Percentiles rank a stretch among this genome's conserved stretches.
Conservation (phyloP, 257 asterid species). For the Linaria vulgaris region DNA sequence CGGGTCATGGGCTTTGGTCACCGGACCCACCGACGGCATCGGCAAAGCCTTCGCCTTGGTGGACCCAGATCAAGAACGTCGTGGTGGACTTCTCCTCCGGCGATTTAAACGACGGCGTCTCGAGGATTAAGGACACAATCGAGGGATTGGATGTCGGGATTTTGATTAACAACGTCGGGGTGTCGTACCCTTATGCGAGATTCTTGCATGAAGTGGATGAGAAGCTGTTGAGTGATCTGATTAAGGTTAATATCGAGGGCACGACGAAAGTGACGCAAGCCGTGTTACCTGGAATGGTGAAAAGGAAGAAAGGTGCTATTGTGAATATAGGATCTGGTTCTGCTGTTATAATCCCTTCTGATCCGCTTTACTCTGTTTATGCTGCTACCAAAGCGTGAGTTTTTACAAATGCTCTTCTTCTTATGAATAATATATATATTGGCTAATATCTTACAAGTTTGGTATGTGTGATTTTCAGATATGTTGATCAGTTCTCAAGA, state of each 20-base stretch:
- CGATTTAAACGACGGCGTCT: constrained; percentile 71
- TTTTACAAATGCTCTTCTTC: no score
- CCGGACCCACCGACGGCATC: constrained; percentile 97
- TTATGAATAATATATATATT: no score
- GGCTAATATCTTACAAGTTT: no score
- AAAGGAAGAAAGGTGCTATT: constrained; percentile 87
- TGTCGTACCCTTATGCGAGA: constrained; percentile 89
- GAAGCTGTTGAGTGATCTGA: constrained; percentile 65
- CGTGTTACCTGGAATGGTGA: constrained; percentile 80
- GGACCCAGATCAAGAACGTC: constrained; percentile 68
- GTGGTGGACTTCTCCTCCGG: constrained; percentile 89
- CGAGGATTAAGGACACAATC: constrained; percentile 61
- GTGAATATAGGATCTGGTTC: constrained; percentile 97
- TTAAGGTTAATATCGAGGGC: constrained; percentile 84
- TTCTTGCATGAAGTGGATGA: constrained; percentile 94
- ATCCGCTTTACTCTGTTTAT: constrained; percentile 93
- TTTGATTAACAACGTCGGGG: constrained; percentile 84
- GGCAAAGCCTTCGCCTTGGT: constrained; percentile 87
- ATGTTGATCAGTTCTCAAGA: constrained; percentile 86
- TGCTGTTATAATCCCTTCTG: constrained; percentile 82
- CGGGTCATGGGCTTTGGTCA: constrained; percentile 93
- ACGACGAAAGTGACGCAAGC: constrained; percentile 87
- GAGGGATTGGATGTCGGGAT: constrained; percentile 81
- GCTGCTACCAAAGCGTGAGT: constrained; percentile 99
- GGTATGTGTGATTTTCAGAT: constrained; percentile 45